These are phyloP conservation scores for Oryza meyeriana DNA, from an alignment of 176 grass and related monocot species.

Conservation along the genomic window DNA sequence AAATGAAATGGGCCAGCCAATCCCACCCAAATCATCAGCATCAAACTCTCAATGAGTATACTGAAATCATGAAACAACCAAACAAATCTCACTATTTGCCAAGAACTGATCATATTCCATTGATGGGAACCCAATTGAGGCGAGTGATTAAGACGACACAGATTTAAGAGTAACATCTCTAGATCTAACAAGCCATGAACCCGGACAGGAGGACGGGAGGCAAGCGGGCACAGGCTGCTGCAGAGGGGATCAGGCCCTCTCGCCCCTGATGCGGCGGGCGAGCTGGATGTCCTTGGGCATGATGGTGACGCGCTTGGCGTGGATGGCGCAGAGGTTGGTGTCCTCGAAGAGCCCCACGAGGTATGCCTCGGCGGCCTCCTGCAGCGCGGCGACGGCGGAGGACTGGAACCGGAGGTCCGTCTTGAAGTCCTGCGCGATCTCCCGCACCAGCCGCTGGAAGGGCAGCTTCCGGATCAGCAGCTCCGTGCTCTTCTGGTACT, in stretches of 20 bases:
- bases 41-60: too few relatives aligned
- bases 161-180: neutral
- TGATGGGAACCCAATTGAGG: neutral
- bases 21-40: too few relatives aligned
- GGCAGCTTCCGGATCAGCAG: conserved; percentile 89
- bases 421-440: conserved; percentile 97
- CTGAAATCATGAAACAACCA: too few relatives aligned
- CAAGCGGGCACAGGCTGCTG: neutral
- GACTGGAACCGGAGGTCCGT: conserved; percentile 78
- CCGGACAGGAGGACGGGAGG: neutral
- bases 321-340: conserved; percentile 93
- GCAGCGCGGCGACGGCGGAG: conserved; percentile 61
- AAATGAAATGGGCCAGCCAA: too few relatives aligned
- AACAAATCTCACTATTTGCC: too few relatives aligned
- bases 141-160: neutral
- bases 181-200: neutral
- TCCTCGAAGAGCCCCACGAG: conserved; percentile 89
- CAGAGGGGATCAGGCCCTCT: conserved; percentile 49
- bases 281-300: conserved; percentile 98
- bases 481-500: conserved; percentile 98
- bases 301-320: conserved; percentile 89
- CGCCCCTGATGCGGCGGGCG: conserved; percentile 74
- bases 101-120: neutral
- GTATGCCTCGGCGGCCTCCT: conserved; percentile 84
- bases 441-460: conserved; percentile 66